Conservation (phyloP, 2,329 filamentous ascomycete species). For the Aspergillus tamarii region DNA sequence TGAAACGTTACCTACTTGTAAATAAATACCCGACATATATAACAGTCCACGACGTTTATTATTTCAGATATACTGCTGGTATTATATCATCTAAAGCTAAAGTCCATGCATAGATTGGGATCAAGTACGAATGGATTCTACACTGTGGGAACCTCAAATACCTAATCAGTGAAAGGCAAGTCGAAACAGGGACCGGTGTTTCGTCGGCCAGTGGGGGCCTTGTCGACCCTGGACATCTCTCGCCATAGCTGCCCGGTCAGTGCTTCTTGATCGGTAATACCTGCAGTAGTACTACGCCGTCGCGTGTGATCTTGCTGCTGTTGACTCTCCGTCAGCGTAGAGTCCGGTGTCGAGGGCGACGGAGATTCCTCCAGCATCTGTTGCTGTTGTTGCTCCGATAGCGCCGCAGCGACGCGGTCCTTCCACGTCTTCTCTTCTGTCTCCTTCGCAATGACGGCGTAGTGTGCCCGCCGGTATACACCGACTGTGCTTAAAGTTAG, state of each 20-base stretch:
- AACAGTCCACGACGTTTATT: no score
- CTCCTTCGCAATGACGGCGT: neutral
- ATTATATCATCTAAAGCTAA: neutral
- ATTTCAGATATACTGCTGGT: no score
- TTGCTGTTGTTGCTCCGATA: neutral
- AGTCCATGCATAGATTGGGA: no score
- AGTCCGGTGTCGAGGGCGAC: neutral
- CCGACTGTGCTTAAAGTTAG: neutral
- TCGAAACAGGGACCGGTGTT: neutral
- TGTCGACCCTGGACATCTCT: neutral
- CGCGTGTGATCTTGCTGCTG: neutral
- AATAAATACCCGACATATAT: no score
- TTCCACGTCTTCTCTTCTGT: neutral
- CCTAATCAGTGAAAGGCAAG: neutral
- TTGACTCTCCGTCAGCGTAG: neutral
- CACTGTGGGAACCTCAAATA: accelerated
- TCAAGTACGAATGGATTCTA: neutral
- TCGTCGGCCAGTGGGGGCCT: neutral
- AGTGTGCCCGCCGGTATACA: neutral
- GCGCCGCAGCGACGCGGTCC: neutral
- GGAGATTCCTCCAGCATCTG: neutral
- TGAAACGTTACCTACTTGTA: no score
- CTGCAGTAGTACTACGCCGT: neutral
- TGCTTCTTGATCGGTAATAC: neutral
- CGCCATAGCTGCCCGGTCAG: neutral